Evolutionary conservation across 2,329 filamentous ascomycete genomes (phyloP).

Genomic region (Leptographium wingfieldii): DNA sequence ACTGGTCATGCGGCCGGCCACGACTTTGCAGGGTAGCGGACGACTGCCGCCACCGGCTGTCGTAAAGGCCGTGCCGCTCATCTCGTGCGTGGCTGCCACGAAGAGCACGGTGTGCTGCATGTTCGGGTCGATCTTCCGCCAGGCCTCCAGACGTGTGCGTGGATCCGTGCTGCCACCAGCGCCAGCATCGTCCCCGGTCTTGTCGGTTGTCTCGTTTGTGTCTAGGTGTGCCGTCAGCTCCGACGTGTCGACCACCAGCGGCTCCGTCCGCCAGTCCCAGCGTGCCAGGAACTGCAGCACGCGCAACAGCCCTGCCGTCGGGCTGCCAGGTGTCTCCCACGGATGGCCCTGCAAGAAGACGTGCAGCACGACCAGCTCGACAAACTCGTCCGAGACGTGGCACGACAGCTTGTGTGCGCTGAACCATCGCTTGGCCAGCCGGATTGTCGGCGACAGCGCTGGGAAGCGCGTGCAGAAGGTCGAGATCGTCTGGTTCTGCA

Average conservation of each 20-base stretch:
- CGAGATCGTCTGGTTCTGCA: conserved; percentile 70
- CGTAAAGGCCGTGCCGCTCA: conserved; percentile 70
- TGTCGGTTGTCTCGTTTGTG: conserved; percentile 15
- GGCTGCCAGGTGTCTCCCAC: conserved; percentile 64
- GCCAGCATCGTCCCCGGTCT: neutral
- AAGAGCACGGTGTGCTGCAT: conserved; percentile 79
- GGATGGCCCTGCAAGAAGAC: conserved; percentile 74
- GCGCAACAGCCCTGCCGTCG: conserved; percentile 68
- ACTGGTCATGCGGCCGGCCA: conserved; percentile 70
- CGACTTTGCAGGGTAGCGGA: conserved; percentile 57
- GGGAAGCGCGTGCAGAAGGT: conserved; percentile 71
- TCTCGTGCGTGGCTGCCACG: conserved; percentile 66
- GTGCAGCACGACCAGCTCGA: conserved; percentile 70
- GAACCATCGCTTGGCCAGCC: conserved; percentile 85
- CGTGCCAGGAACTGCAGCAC: conserved; percentile 66
- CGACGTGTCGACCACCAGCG: conserved; percentile 67
- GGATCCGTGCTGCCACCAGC: neutral
- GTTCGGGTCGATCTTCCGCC: conserved; percentile 76
- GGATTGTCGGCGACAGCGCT: conserved; percentile 68
- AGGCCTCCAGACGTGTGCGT: conserved; percentile 59
- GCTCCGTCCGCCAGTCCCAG: conserved; percentile 86
- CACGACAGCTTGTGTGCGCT: conserved; percentile 63
- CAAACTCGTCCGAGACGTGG: conserved; percentile 66
- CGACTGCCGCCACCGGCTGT: conserved; percentile 33
- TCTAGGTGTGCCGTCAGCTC: conserved; percentile 31